Conservation (phyloP, 2,329 filamentous ascomycete species). For the Byssochlamys sp. region DNA sequence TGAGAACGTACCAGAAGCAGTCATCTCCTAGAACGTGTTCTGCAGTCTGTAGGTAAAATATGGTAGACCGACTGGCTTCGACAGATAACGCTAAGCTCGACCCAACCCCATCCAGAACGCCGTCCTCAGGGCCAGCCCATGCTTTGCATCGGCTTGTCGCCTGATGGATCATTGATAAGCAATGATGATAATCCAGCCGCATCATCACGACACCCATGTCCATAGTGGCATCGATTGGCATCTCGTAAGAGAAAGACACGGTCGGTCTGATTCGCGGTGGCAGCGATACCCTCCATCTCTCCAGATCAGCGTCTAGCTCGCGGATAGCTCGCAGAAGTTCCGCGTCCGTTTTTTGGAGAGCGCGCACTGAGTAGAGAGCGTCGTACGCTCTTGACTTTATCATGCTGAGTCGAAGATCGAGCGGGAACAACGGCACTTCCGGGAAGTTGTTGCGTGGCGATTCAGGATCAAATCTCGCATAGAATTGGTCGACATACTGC, state of each 20-base stretch:
- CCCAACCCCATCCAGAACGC: conserved; percentile 38
- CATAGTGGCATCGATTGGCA: conserved; percentile 20
- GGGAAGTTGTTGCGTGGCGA: conserved; percentile 12
- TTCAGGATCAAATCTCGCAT: conserved; percentile 13
- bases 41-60: conserved; percentile 40
- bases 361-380: conserved; percentile 42
- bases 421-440: conserved; percentile 30
- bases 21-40: conserved; percentile 37
- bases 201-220: conserved; percentile 42
- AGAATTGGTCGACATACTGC: conserved; percentile 27
- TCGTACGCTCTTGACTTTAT: conserved; percentile 45
- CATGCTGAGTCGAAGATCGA: conserved; percentile 41
- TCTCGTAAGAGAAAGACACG: conserved; percentile 34
- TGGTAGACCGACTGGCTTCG: conserved; percentile 47
- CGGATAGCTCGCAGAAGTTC: conserved; percentile 48
- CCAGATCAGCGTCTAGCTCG: conserved; percentile 48
- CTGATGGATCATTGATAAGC: conserved; percentile 47
- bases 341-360: conserved; percentile 43
- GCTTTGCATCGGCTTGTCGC: conserved; percentile 45
- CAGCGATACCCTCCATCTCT: conserved; percentile 45
- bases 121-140: conserved; percentile 26
- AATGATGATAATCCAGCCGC: conserved; percentile 48
- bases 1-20: conserved; percentile 40
- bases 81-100: conserved; percentile 47
- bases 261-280: conserved; percentile 39